A percentile compares a stretch with the other conserved stretches of the same genome.
These are phyloP conservation scores for Vitis vinifera DNA, from an alignment of 164 flowering plant species.

Conservation along the genomic window ASM3070453v1 NC_081818.1:28743001-28743500, in stretches of 20 bases:
- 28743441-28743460: slow-evolving; percentile 76
- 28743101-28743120: slow-evolving; percentile 25
- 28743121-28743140: slow-evolving; percentile 32
- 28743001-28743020: slow-evolving; percentile 54
- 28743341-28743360: neutral
- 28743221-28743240: slow-evolving; percentile 46
- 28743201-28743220: slow-evolving; percentile 3
- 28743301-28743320: neutral
- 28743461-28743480: slow-evolving; percentile 86
- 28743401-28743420: slow-evolving; percentile 86
- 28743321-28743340: neutral
- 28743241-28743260: slow-evolving; percentile 47
- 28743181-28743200: neutral
- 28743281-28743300: slow-evolving; percentile 24
- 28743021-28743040: slow-evolving; percentile 53
- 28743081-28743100: slow-evolving; percentile 4
- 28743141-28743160: neutral
- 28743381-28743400: slow-evolving; percentile 94
- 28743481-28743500: slow-evolving; percentile 68
- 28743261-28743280: slow-evolving; percentile 43
- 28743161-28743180: neutral
- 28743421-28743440: slow-evolving; percentile 69
- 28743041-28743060: slow-evolving; percentile 38
- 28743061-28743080: slow-evolving; percentile 58
- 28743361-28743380: slow-evolving; percentile 1